Evolutionary conservation across 495 filamentous ascomycete genomes (phyloP), one percentile per base, ranked within the genome.

Genomic region (Penicillium dipodomyicola): DNA sequence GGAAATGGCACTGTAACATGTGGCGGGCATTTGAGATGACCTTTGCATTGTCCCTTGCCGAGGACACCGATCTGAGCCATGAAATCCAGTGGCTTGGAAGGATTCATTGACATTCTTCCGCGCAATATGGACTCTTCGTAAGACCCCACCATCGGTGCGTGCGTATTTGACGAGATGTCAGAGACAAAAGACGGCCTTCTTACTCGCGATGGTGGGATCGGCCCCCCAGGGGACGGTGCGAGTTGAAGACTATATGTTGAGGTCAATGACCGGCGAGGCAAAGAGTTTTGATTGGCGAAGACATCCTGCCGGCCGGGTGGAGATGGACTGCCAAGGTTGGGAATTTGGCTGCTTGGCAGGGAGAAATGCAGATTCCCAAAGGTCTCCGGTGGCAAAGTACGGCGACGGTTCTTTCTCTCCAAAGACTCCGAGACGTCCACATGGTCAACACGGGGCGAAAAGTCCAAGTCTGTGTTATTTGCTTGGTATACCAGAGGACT

Each of bases 61-160:
- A 97, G 76, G 0, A 97, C 94, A 27, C 94, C 94, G 54, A 99
- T 97, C 68, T 97, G 92, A 41, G 94, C 95, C 19, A 93, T 82
- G 67, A 99, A 99, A 58, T 95, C 87, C 20, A 99, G 74, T 27
- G 94, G 94, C 52, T 90, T 92, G 9, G 94, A 97, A 3, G 94
- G 95, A 9, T 86, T 94, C 12, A 92, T 97, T 41, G 95, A 97
- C 94, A 98, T 98, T 52, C 95, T 83, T 27, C 94, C 94, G 22
- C 90, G 84, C 4, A 98, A 76, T 49, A 98, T 97, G 4, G 91
- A 96, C 71, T 98, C 94, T 69, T 98, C 94, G 63, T 96, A 98
- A 4, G 94, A 97, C 0, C 94, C 94, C 17, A 98, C 94, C 87
- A 98, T 92, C 4, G 92, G 89, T 23, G 93, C 93, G 74, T 92